Conservation (phyloP, 805 yeast genomes). For the Jamesozyma jinghongensis region DNA sequence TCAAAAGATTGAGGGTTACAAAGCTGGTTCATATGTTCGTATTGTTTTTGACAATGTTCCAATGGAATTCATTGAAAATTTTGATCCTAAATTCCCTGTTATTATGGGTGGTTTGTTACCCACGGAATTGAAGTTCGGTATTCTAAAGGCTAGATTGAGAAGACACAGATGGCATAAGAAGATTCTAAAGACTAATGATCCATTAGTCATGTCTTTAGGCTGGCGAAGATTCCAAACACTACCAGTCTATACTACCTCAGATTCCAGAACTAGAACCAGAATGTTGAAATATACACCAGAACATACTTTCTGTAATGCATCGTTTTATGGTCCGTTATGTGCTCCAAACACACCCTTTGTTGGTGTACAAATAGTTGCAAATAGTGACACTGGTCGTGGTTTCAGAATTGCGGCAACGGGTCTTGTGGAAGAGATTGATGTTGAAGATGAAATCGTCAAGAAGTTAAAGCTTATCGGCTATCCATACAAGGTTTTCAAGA, state of each 20-base stretch:
- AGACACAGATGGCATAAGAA: conserved; percentile 99
- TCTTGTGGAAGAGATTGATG: conserved; percentile 85
- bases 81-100: conserved; percentile 78
- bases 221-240: conserved; percentile 98
- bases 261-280: conserved; percentile 94
- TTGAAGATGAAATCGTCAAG: conserved; percentile 83
- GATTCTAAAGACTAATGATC: conserved; percentile 91
- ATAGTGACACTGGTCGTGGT: conserved; percentile 74
- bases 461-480: conserved; percentile 91
- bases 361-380: conserved; percentile 84
- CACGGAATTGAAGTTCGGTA: conserved; percentile 89
- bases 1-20: conserved; percentile 76
- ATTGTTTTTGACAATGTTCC: conserved; percentile 76
- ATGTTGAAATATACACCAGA: conserved; percentile 98
- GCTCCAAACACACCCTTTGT: conserved; percentile 97
- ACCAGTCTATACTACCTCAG: conserved; percentile 93
- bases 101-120: conserved; percentile 85
- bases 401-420: conserved; percentile 97
- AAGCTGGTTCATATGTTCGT: conserved; percentile 91
- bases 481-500: conserved; percentile 87
- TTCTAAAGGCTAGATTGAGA: conserved; percentile 86
- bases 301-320: conserved; percentile 91
- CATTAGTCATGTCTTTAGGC: conserved; percentile 84
- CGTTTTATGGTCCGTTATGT: conserved; percentile 93
- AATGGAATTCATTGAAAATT: conserved; percentile 80